Evolutionary conservation across 306 rosid species (phyloP).

Genomic region (Arachis hypogaea): DNA sequence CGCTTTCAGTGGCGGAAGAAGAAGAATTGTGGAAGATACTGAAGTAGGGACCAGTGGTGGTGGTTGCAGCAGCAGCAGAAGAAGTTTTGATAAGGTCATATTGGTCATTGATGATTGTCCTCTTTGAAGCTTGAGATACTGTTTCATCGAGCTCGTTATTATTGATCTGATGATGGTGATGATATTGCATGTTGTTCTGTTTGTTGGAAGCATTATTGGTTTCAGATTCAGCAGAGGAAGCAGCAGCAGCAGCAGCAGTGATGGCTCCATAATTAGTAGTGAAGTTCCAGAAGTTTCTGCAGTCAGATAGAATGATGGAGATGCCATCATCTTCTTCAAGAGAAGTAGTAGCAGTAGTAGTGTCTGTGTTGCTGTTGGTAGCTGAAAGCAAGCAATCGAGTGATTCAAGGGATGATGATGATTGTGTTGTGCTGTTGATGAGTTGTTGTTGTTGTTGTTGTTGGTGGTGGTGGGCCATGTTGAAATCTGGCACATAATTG

Average conservation of each 20-base stretch:
- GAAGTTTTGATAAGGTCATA: slow-evolving; percentile 24
- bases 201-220: slow-evolving; percentile 44
- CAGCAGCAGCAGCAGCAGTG: slow-evolving; percentile 54
- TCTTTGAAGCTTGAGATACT: slow-evolving; percentile 53
- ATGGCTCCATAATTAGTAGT: slow-evolving; percentile 30
- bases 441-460: slow-evolving; percentile 27
- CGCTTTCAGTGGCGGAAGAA: slow-evolving; percentile 47
- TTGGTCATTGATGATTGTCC: slow-evolving; percentile 36
- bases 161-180: too few species aligned
- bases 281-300: slow-evolving; percentile 68
- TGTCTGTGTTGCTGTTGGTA: slow-evolving; percentile 46
- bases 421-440: slow-evolving; percentile 35
- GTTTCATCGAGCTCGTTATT: slow-evolving; percentile 48
- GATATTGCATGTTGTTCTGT: slow-evolving; percentile 42
- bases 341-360: slow-evolving; percentile 6
- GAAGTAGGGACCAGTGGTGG: slow-evolving; percentile 39
- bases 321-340: slow-evolving; percentile 55
- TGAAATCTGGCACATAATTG: slow-evolving; percentile 47
- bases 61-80: too few species aligned
- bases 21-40: slow-evolving; percentile 49
- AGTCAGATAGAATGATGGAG: slow-evolving; percentile 65
- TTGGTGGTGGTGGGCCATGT: slow-evolving; percentile 46
- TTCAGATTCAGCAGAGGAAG: slow-evolving; percentile 67
- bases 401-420: slow-evolving; percentile 45
- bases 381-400: slow-evolving; percentile 52